Base-by-base conservation (phyloP, 2,329 filamentous ascomycete species). In the Neofusicoccum parvum region DNA sequence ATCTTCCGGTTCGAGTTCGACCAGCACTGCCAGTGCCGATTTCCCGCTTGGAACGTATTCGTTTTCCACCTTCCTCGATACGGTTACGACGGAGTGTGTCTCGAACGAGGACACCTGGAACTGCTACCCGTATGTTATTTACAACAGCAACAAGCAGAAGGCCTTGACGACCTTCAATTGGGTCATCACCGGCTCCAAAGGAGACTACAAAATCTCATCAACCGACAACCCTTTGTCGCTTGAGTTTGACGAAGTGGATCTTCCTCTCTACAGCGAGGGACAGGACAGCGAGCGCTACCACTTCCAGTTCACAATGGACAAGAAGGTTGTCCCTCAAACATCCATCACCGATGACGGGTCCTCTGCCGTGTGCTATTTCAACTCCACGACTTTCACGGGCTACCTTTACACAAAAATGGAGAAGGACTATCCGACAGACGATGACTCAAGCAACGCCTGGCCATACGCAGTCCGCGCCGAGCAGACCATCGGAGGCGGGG, bases 21-120 rank as follows among this genome's bases (percentile, higher is more conserved):
- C 68, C 34, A 58, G 68, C 3, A 68, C 72, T 23, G 64, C 68
- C 3, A 72, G 73, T 17, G 68, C 72, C 12, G 73, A 76, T 62
- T 90, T 90, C 70, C 89, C 89, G 1, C 77, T 84, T 1, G 89
- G 89, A 5, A 82, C 85, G n/a, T 91, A 87, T 74, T 80, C 84
- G 43, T 80, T 91, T 69, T 79, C 83, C 6, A 87, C 87, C 23
- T 84, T 84, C 66, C 84, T 91, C 45, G 79, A 82, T 58, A 83
- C 79, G 5, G 76, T 83, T 2, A 76, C 78, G 15, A 83, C 85
- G 6, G 80, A 80, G 56, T 91, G 89, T 75, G 88, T 87, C 0
- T 81, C 84, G 14, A 83, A 86, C 69, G 69, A 84, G 0, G 76
- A 80, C 4, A 87, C 87, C 1, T 91, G 88, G 86, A 80, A 80